Evolutionary conservation across 2,329 filamentous ascomycete genomes (phyloP).

Genomic region (Trichoderma endophyticum): DNA sequence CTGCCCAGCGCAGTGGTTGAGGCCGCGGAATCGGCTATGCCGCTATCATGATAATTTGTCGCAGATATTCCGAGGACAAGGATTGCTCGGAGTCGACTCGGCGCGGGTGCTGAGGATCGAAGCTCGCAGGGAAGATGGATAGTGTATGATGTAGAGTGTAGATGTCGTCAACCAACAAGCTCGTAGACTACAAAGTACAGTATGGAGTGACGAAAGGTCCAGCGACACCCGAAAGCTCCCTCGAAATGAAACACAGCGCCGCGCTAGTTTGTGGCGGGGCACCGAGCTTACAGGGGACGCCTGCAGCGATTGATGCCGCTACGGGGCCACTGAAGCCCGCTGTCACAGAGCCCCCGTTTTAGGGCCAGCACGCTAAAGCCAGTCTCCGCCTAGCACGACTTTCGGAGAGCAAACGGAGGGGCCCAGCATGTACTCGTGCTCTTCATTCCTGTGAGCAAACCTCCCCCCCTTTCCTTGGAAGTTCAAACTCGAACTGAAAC

Average conservation of each 20-base stretch:
- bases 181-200: neutral
- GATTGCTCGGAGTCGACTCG: neutral
- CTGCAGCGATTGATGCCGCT: conserved; percentile 8
- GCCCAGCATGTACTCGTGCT: neutral
- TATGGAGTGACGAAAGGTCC: neutral
- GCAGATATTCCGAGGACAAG: neutral
- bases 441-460: conserved; percentile 3
- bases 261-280: neutral
- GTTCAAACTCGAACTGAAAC: neutral
- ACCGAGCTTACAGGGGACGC: neutral
- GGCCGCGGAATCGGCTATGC: conserved; percentile 12
- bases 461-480: neutral
- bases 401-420: neutral
- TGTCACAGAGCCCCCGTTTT: neutral
- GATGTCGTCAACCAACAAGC: neutral
- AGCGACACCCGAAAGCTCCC: neutral
- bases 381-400: neutral
- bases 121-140: neutral
- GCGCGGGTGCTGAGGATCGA: neutral
- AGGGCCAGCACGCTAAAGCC: neutral
- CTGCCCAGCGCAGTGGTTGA: conserved; percentile 25
- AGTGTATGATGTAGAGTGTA: neutral
- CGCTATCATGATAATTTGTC: conserved; percentile 20
- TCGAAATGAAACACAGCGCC: neutral
- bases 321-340: neutral